Conservation (phyloP, 169 alveolate genomes). For the Plasmodium blacklocki region DNA sequence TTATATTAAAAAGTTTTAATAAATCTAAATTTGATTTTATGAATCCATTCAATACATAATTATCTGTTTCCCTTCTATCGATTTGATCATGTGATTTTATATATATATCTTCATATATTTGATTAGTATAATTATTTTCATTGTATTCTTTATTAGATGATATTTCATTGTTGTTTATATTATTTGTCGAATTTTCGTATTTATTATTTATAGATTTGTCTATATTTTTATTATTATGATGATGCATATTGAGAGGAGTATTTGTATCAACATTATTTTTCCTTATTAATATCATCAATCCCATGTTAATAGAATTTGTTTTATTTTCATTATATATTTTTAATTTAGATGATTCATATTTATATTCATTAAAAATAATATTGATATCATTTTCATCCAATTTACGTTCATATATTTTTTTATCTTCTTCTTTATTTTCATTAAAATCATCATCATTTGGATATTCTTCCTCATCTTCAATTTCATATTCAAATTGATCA, state of each 20-base stretch:
- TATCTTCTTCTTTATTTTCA: conserved; percentile 8
- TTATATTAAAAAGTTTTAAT: conserved; percentile 35
- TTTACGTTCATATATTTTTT: conserved; percentile 12
- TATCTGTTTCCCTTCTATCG: conserved; percentile 5
- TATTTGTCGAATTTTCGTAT: too few species aligned
- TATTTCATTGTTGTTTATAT: too few species aligned
- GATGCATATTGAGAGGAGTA: too few species aligned
- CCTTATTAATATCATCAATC: conserved; percentile 31
- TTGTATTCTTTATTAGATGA: too few species aligned
- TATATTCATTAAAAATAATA: conserved; percentile 33
- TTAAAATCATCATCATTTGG: not conserved
- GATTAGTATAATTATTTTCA: not conserved
- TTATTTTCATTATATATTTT: conserved; percentile 14
- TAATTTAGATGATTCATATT: not conserved
- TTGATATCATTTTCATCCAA: conserved; percentile 43
- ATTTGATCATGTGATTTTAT: conserved; percentile 20
- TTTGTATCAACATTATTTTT: not conserved
- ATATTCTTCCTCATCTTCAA: conserved; percentile 23
- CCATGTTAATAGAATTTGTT: conserved; percentile 55
- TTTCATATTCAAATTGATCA: conserved; percentile 12
- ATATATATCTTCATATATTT: conserved; percentile 46
- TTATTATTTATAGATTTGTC: too few species aligned
- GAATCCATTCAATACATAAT: conserved; percentile 37
- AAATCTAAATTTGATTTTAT: conserved; percentile 48
- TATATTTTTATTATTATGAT: too few species aligned